Conservation (phyloP, 2,329 filamentous ascomycete genomes). For the Nothophaeocryptopus gaeumannii region DNA sequence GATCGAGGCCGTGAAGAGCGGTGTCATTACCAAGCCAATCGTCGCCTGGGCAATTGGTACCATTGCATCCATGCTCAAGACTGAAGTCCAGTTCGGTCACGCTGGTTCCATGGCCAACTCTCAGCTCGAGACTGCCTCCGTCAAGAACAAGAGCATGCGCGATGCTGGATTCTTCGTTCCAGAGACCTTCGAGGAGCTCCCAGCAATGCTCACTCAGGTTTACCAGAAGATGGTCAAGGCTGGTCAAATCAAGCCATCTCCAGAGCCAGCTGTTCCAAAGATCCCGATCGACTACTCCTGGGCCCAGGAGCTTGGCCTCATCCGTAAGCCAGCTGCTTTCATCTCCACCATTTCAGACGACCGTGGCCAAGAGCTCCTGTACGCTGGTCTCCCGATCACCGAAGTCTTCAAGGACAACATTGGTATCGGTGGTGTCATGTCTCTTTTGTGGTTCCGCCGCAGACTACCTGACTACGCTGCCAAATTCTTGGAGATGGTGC, state of each 20-base stretch:
- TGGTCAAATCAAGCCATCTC: constrained; percentile 78
- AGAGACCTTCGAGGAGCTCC: constrained; percentile 95
- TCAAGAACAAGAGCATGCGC: constrained; percentile 96
- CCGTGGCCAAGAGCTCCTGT: constrained; percentile 97
- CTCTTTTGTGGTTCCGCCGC: constrained; percentile 98
- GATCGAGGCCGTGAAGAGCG: constrained; percentile 94
- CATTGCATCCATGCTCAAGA: constrained; percentile 99
- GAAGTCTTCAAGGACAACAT: constrained; percentile 99
- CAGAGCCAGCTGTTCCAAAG: constrained; percentile 93
- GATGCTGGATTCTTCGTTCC: constrained; percentile 94
- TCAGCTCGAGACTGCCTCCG: constrained; percentile 91
- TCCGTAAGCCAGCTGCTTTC: constrained; percentile 99
- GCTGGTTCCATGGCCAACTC: constrained; percentile 99
- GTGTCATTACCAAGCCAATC: constrained; percentile 94
- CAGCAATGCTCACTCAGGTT: constrained; percentile 69
- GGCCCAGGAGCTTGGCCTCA: constrained; percentile 98
- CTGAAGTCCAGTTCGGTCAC: constrained; percentile 98
- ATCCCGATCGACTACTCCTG: constrained; percentile 99
- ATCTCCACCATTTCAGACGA: constrained; percentile 99
- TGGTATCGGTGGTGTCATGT: constrained; percentile 99
- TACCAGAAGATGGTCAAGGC: constrained; percentile 85
- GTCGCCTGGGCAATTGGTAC: constrained; percentile 99
- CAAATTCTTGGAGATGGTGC: constrained; percentile 99
- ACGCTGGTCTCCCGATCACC: constrained; percentile 99
- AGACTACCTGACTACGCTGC: constrained; percentile 92